Percentiles rank a stretch among this genome's conserved stretches.
Conservation (phyloP, 495 filamentous ascomycete genomes). For the Wilcoxina mikolae region DNA sequence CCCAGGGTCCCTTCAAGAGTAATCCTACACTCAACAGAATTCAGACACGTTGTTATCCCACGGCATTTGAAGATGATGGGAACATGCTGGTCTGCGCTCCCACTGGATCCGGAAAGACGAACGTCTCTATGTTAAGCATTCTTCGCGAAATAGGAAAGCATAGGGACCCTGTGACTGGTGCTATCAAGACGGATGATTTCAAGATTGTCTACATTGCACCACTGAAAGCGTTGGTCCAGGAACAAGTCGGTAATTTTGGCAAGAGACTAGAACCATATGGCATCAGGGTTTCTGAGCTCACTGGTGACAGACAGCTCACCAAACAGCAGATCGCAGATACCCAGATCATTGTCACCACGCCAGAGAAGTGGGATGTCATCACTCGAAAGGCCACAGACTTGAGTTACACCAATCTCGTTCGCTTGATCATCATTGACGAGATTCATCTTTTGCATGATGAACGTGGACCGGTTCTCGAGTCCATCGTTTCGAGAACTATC, state of each 20-base stretch:
- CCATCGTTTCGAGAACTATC: conserved; percentile 89
- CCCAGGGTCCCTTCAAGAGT: conserved; percentile 57
- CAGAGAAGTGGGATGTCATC: conserved; percentile 98
- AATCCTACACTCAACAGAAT: conserved; percentile 80
- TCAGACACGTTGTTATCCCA: conserved; percentile 80
- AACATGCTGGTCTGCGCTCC: conserved; percentile 97
- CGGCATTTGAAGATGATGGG: conserved; percentile 84
- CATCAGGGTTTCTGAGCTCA: conserved; percentile 82
- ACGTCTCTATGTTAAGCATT: conserved; percentile 95
- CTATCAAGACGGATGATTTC: conserved; percentile 88
- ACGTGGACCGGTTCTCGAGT: conserved; percentile 90
- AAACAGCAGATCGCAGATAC: conserved; percentile 98
- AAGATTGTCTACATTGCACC: conserved; percentile 95
- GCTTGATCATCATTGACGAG: conserved; percentile 91
- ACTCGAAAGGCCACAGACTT: conserved; percentile 94
- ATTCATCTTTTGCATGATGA: conserved; percentile 97
- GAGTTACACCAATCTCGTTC: conserved; percentile 91
- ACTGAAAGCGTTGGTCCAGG: conserved; percentile 86
- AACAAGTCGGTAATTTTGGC: conserved; percentile 95
- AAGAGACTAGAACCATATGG: conserved; percentile 80
- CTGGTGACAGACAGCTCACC: conserved; percentile 93
- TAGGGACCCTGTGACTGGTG: conserved; percentile 67
- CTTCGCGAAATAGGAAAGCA: conserved; percentile 94
- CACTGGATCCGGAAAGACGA: conserved; percentile 95
- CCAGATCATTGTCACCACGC: conserved; percentile 95